phyloP scores from a whole-genome alignment of 768 basidiomycete species.

The Mycena crocata region DNA sequence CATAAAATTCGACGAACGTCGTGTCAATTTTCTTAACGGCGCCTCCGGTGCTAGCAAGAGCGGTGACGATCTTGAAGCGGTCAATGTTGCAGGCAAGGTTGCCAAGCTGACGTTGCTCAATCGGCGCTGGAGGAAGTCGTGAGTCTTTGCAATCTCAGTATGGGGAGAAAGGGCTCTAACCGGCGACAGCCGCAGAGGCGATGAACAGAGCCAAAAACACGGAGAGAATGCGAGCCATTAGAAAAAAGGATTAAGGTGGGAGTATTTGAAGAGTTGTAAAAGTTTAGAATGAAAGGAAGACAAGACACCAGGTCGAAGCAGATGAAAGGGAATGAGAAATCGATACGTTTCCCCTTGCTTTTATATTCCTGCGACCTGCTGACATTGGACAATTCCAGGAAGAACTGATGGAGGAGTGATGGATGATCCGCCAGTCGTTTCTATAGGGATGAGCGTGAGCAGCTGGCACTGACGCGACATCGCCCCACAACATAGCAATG shows the following conservation, averaged over 20 bases:
- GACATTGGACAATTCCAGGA: too few relatives aligned
- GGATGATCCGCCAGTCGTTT: too few relatives aligned
- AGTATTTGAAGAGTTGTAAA: slow-evolving; percentile 5
- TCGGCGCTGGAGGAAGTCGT: slow-evolving; percentile 15
- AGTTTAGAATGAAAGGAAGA: slow-evolving; percentile 17
- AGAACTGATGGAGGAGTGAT: too few relatives aligned
- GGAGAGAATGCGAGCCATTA: slow-evolving; percentile 38
- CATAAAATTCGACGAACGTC: slow-evolving; percentile 20
- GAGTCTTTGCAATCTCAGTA: not conserved
- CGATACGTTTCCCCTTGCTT: not conserved
- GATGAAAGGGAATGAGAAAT: slow-evolving; percentile 31
- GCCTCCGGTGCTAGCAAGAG: slow-evolving; percentile 36
- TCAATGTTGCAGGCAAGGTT: slow-evolving; percentile 37
- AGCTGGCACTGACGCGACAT: too few relatives aligned
- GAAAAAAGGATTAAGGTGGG: slow-evolving; percentile 2
- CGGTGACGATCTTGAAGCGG: slow-evolving; percentile 39
- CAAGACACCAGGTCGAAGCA: slow-evolving; percentile 37
- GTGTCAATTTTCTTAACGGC: slow-evolving; percentile 38
- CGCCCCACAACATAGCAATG: too few relatives aligned
- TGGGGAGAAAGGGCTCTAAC: slow-evolving; percentile 1
- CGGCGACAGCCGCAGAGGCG: slow-evolving; percentile 24
- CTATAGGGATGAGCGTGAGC: too few relatives aligned
- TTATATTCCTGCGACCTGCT: slow-evolving; percentile 13
- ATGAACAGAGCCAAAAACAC: slow-evolving; percentile 28
- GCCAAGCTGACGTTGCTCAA: slow-evolving; percentile 12